Conservation (phyloP, 225 moss, liverwort and hornwort genomes). For the Rhytidiadelphus loreus region DNA sequence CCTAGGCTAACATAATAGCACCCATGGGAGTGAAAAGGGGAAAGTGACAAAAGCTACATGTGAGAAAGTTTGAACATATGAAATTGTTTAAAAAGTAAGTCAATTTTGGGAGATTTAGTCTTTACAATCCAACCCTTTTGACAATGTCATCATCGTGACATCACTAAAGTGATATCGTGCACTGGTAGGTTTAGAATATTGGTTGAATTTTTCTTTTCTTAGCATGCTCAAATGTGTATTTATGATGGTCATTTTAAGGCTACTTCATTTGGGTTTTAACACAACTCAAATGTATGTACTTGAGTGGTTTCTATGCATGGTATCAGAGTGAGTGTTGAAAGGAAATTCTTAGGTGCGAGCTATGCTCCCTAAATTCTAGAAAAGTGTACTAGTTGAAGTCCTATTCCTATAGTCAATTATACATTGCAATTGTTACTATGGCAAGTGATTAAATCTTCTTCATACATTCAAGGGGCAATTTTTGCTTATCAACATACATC, state of each 20-base stretch:
- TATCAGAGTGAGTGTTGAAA: neutral
- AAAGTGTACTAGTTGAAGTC: no score
- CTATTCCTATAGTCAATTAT: neutral
- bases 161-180: neutral
- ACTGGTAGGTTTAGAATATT: neutral
- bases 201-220: neutral
- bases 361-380: neutral
- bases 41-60: no score
- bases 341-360: neutral
- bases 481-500: neutral
- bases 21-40: no score
- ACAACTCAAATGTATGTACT: neutral
- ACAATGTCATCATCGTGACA: neutral
- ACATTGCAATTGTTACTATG: neutral
- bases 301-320: neutral
- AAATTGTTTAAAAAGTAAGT: neutral
- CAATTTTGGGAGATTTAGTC: neutral
- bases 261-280: neutral
- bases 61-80: no score
- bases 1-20: no score
- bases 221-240: neutral
- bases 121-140: neutral
- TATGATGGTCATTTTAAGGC: neutral
- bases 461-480: neutral
- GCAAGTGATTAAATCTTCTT: neutral